phyloP scores from a whole-genome alignment of 495 filamentous ascomycete genomes.

The Podospora sp. region DNA sequence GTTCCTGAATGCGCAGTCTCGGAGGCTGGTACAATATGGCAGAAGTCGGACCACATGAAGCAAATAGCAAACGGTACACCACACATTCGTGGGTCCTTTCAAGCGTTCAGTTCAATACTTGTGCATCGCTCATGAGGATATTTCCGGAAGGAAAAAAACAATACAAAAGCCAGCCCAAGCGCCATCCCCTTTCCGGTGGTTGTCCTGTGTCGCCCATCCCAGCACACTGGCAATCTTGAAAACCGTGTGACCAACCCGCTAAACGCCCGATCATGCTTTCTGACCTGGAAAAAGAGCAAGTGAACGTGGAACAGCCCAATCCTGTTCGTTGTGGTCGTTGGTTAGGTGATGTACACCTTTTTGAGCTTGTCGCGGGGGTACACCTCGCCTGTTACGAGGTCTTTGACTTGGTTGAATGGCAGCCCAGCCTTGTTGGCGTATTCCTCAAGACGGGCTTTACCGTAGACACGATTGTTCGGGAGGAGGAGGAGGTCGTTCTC shows the following conservation, averaged over 20 bases:
- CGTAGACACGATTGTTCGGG: constrained; percentile 86
- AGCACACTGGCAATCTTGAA: not conserved
- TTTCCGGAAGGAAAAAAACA: not conserved
- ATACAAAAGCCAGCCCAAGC: not conserved
- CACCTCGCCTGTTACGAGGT: constrained; percentile 74
- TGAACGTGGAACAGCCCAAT: not conserved
- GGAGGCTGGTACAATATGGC: too few relatives aligned
- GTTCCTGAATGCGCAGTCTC: too few relatives aligned
- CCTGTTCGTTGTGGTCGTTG: not conserved
- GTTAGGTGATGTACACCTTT: constrained; percentile 80
- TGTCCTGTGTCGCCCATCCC: not conserved
- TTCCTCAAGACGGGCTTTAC: constrained; percentile 69
- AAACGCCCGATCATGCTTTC: not conserved
- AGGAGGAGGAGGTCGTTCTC: constrained; percentile 84
- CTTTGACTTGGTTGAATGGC: constrained; percentile 68
- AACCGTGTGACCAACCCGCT: not conserved
- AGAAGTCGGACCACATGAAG: too few relatives aligned
- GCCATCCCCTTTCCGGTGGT: not conserved
- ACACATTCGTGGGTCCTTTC: not conserved
- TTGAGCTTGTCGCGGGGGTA: constrained; percentile 64
- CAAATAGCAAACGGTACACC: too few relatives aligned
- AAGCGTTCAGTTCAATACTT: not conserved
- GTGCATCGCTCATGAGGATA: not conserved
- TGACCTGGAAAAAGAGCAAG: not conserved
- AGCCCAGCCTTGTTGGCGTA: constrained; percentile 75